Conservation (phyloP, 768 basidiomycete species). For the Termitomyces heimii region DNA sequence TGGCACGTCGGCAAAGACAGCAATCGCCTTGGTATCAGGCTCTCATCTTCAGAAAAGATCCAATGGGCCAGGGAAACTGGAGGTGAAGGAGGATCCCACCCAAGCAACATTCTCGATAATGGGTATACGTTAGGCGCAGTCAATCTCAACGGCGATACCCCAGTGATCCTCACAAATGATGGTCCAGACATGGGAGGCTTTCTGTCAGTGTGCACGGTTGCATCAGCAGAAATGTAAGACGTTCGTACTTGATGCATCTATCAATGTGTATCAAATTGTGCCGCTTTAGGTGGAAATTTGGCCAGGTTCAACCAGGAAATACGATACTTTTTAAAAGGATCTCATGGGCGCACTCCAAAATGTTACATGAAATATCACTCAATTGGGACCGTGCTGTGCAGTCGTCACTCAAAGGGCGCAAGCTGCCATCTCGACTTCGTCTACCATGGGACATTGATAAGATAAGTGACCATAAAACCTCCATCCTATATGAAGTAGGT, state of each 20-base stretch:
- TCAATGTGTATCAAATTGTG: neutral
- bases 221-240: conserved; percentile 43
- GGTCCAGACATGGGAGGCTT: conserved; percentile 64
- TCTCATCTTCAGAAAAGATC: conserved; percentile 38
- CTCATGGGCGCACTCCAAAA: conserved; percentile 26
- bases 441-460: neutral
- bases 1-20: conserved; percentile 54
- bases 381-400: neutral
- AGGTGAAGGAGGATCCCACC: conserved; percentile 65
- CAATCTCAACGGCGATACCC: conserved; percentile 67
- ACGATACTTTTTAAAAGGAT: conserved; percentile 48
- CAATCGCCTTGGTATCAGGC: conserved; percentile 59
- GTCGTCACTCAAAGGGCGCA: neutral
- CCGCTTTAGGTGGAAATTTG: conserved; percentile 56
- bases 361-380: neutral
- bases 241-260: neutral
- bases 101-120: conserved; percentile 61
- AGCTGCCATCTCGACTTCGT: neutral
- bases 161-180: conserved; percentile 57
- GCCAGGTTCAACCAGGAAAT: conserved; percentile 55
- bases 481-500: neutral
- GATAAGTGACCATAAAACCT: neutral
- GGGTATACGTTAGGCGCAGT: conserved; percentile 49
- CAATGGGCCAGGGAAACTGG: conserved; percentile 51
- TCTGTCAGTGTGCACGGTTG: conserved; percentile 48